Conservation (phyloP, 192 early-diverging fungal species). For the Dispira simplex region DNA sequence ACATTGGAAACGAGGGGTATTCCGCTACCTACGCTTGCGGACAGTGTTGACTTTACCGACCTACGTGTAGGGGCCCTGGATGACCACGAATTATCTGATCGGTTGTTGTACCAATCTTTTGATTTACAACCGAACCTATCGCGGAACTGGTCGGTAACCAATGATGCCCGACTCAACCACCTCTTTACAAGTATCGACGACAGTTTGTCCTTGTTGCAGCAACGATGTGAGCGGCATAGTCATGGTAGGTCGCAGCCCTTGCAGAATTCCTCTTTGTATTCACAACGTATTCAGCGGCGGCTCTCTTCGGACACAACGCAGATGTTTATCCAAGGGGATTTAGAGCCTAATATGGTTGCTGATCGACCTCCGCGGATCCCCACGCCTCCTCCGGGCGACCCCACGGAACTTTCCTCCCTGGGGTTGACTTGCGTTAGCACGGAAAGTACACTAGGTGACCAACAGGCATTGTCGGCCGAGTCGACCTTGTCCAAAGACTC, state of each 20-base stretch:
- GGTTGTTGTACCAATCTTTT: neutral
- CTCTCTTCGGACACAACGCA: neutral
- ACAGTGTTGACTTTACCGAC: neutral
- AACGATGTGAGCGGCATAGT: neutral
- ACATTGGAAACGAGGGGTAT: neutral
- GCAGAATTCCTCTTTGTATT: neutral
- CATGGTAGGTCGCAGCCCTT: neutral
- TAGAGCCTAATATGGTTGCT: neutral
- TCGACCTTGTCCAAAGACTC: too few relatives aligned
- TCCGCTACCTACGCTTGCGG: neutral
- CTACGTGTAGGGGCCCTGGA: neutral
- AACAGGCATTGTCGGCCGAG: too few relatives aligned
- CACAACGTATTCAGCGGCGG: neutral
- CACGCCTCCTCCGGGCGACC: neutral
- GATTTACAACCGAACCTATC: neutral
- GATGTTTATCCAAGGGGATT: neutral
- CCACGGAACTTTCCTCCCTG: too few relatives aligned
- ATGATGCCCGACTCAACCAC: neutral
- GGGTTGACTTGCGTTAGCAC: too few relatives aligned
- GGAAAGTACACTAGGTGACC: too few relatives aligned
- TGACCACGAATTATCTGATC: neutral
- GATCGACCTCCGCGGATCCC: neutral
- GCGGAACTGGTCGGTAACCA: neutral
- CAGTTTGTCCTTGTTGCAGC: neutral
- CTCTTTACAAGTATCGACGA: constrained; percentile 9